Conservation (phyloP, 2,329 filamentous ascomycete species). For the Cladophialophora bantiana region DNA sequence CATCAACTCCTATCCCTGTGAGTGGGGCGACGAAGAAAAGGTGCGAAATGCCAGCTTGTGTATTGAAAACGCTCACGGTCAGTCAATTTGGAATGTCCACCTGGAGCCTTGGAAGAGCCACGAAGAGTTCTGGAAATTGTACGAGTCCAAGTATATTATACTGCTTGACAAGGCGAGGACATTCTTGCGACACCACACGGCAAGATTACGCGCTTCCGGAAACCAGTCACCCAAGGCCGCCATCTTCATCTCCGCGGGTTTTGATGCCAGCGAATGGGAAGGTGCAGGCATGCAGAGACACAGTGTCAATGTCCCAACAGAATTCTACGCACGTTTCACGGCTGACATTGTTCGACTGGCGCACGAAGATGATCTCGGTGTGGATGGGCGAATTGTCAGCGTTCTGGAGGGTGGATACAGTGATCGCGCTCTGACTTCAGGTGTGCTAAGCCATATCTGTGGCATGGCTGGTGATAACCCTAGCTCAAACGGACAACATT, state of each 20-base stretch:
- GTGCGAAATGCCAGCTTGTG: conserved; percentile 93
- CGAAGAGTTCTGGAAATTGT: conserved; percentile 87
- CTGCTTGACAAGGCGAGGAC: conserved; percentile 80
- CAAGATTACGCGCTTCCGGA: conserved; percentile 64
- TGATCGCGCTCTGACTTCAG: conserved; percentile 85
- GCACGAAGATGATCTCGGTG: conserved; percentile 76
- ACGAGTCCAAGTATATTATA: conserved; percentile 77
- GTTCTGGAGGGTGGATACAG: conserved; percentile 97
- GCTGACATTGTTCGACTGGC: conserved; percentile 83
- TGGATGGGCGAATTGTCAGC: conserved; percentile 86
- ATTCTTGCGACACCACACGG: conserved; percentile 77
- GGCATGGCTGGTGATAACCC: conserved; percentile 62
- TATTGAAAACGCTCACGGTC: conserved; percentile 90
- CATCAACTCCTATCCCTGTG: conserved; percentile 98
- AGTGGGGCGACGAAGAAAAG: conserved; percentile 90
- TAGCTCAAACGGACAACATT: background rate
- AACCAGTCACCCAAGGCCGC: conserved; percentile 77
- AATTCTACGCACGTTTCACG: conserved; percentile 92
- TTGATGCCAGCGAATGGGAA: conserved; percentile 97
- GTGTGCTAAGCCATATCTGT: conserved; percentile 86
- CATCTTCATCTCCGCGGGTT: conserved; percentile 94
- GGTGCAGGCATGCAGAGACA: conserved; percentile 92
- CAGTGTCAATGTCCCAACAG: conserved; percentile 92
- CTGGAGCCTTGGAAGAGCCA: conserved; percentile 84
- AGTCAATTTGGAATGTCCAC: conserved; percentile 96